These are phyloP conservation scores for Dioszegia crocea DNA, from an alignment of 768 basidiomycete genomes.

Conservation along the genomic window DNA sequence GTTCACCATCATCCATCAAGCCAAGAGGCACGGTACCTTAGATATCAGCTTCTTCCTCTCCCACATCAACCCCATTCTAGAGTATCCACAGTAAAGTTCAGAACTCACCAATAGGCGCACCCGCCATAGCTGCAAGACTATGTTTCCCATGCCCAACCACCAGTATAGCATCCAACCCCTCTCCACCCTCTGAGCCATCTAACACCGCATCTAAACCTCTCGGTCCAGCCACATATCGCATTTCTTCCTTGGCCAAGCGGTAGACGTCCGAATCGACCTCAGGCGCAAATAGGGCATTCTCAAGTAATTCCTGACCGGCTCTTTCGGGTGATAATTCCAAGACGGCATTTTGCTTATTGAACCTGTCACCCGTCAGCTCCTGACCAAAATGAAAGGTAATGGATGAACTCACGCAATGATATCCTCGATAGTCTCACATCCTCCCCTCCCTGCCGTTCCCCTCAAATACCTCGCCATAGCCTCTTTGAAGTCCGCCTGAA, in stretches of 20 bases:
- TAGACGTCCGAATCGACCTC: constrained; percentile 16
- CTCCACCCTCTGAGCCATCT: not conserved
- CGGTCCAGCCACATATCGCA: constrained; percentile 15
- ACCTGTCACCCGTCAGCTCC: constrained; percentile 7
- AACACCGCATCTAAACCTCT: constrained; percentile 21
- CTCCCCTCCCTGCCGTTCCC: constrained; percentile 13
- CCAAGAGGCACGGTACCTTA: constrained; percentile 11
- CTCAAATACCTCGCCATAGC: constrained; percentile 14
- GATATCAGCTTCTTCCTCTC: not conserved
- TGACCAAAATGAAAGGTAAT: too few relatives aligned
- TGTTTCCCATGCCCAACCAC: constrained; percentile 21
- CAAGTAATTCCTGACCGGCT: constrained; percentile 22
- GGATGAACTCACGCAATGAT: constrained; percentile 26
- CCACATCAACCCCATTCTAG: not conserved
- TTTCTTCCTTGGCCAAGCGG: constrained; percentile 13
- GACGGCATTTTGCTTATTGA: constrained; percentile 21
- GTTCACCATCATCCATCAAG: constrained; percentile 10
- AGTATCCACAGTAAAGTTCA: too few relatives aligned
- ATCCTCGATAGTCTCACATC: constrained; percentile 18
- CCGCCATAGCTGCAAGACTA: constrained; percentile 24
- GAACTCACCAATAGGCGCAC: constrained; percentile 11
- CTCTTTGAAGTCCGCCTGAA: constrained; percentile 23
- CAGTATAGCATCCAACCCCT: constrained; percentile 18
- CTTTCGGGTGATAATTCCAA: constrained; percentile 23
- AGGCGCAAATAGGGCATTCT: constrained; percentile 10